Evolutionary conservation across 352 stramenopile species (phyloP).

Genomic region (Pythium phragmitis): DNA sequence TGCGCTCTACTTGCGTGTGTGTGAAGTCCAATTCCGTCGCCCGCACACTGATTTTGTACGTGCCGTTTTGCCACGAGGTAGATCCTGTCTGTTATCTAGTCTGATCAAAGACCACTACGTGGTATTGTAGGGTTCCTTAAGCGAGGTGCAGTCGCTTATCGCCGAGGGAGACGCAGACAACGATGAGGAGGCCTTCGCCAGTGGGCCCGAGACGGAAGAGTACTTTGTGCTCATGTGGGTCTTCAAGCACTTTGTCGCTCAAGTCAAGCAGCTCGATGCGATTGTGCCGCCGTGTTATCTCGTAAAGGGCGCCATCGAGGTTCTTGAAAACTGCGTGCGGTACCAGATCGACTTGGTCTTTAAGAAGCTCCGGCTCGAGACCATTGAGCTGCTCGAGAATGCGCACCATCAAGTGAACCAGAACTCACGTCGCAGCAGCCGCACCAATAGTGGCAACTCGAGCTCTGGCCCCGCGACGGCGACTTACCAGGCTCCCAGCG

Average conservation of each 20-base stretch:
- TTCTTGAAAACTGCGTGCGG: conserved; percentile 64
- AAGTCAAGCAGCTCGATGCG: conserved; percentile 55
- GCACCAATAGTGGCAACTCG: conserved; percentile 20
- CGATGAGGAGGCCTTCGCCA: neutral
- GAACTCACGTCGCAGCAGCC: conserved; percentile 31
- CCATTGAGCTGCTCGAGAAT: conserved; percentile 53
- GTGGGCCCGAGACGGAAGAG: conserved; percentile 37
- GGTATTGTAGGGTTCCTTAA: conserved; percentile 41
- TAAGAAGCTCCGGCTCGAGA: conserved; percentile 53
- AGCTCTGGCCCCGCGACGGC: conserved; percentile 17
- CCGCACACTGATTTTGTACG: conserved; percentile 60
- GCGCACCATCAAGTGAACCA: conserved; percentile 48
- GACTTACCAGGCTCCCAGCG: conserved; percentile 31
- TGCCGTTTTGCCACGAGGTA: conserved; percentile 19
- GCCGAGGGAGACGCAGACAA: conserved; percentile 24
- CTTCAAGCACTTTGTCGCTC: conserved; percentile 70
- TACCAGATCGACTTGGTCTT: conserved; percentile 83
- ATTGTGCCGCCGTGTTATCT: conserved; percentile 59
- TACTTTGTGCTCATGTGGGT: conserved; percentile 85
- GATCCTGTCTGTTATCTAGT: neutral
- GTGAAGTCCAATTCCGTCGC: conserved; percentile 52
- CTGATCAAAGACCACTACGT: neutral
- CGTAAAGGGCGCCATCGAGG: conserved; percentile 42
- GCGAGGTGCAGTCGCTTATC: conserved; percentile 43
- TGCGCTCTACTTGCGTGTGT: conserved; percentile 52